phyloP scores from a whole-genome alignment of 2,329 filamentous ascomycete species.

The Aspergillus fructus region DNA sequence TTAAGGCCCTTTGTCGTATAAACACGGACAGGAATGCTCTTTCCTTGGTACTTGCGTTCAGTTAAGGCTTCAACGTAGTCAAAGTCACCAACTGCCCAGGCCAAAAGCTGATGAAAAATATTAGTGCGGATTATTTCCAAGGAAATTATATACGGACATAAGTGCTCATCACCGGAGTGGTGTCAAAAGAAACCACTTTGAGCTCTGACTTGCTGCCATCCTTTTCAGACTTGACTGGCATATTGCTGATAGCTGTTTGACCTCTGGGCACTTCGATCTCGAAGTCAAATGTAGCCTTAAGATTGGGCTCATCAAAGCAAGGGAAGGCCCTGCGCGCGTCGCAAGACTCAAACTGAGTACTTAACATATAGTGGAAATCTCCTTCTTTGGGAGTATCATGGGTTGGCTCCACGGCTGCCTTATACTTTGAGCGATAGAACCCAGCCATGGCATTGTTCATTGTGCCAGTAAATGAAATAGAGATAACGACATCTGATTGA shows the following conservation, averaged over 20 bases:
- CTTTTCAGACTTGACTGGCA: constrained; percentile 76
- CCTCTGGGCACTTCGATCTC: constrained; percentile 87
- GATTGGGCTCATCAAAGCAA: constrained; percentile 96
- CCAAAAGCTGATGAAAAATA: constrained; percentile 67
- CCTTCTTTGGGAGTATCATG: constrained; percentile 73
- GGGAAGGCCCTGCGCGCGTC: constrained; percentile 94
- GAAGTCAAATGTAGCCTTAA: constrained; percentile 95
- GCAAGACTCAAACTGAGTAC: constrained; percentile 96
- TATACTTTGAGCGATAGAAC: constrained; percentile 94
- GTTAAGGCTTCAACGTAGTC: constrained; percentile 94
- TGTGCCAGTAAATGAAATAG: constrained; percentile 73
- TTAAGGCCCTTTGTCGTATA: constrained; percentile 95
- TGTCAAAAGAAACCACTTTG: constrained; percentile 73
- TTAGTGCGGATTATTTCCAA: constrained; percentile 35
- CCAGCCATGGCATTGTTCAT: constrained; percentile 92
- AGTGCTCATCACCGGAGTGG: constrained; percentile 87
- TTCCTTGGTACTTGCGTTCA: constrained; percentile 84
- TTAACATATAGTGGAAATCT: constrained; percentile 72
- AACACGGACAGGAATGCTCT: constrained; percentile 86
- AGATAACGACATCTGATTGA: constrained; percentile 65
- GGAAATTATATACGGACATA: constrained; percentile 49
- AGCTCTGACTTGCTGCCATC: constrained; percentile 66
- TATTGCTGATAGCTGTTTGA: constrained; percentile 88
- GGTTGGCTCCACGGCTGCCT: constrained; percentile 69
- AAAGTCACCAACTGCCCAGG: constrained; percentile 95